Base-by-base conservation (phyloP, 768 basidiomycete genomes). In the Pleurotus cornucopiae region DNA sequence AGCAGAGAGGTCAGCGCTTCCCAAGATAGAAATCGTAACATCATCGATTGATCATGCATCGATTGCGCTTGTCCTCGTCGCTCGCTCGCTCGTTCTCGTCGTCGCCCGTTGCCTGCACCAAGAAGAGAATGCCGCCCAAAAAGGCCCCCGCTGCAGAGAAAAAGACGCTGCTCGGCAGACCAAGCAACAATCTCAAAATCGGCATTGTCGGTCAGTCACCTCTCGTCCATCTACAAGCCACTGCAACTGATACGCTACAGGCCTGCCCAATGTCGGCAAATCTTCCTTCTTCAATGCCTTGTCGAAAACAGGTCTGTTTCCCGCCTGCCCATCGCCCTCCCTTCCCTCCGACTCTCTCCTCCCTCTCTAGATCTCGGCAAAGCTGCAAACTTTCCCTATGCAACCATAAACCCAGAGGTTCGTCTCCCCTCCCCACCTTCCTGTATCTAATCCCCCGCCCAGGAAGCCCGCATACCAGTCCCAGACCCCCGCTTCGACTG, bases 201-300 rank as follows among this genome's bases (percentile, higher is more conserved):
- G 97, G 97, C 69, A 96, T 97, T 81, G 96, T 98, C 79, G 95
- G 92, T 92, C 72, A 73, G 86, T 59, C 58, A 63, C 7, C 58
- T 46, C 46, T 25, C 49, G 40, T 37, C 60, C 11, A 59, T 56
- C 39, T 23, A 30, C 43, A 49, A 94, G 91, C 91, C 69, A 20
- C 20, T 20, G 20, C 26, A 30, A 30, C 7, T 7, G 7, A 30
- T 23, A 6, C 58, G 46, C 46, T 26, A 46, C 51, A 94, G 91
- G 91, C 69, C 73, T 97, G 40, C 94, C 96, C 53, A 98, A 99
- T 70, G 96, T 98, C 63, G 97, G 97, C 60, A 98, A 99, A 73
- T 94, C 92, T 0, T 97, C 94, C n/a, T 96, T 98, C 74, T 99
- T 99, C 84, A 99, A 99, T 71, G 89, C 80, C 39, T 83, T 98